These are phyloP conservation scores for Vinca minor DNA, from an alignment of 257 asterid species.

Conservation along the genomic window DNA sequence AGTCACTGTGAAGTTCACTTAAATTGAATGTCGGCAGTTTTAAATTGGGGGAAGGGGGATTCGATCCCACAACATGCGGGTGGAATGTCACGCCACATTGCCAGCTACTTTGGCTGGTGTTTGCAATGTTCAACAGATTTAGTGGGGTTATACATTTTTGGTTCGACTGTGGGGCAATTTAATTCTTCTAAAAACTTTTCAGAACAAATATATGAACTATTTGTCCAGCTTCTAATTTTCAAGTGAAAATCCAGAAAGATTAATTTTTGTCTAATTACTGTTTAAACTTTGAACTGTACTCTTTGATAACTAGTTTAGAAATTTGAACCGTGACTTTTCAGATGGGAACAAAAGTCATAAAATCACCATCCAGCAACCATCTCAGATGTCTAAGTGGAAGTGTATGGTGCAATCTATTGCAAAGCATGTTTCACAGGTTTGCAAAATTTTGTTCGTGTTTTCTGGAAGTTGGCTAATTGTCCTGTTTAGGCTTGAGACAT, in stretches of 20 bases:
- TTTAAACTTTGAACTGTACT: background rate
- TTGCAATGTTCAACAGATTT: background rate
- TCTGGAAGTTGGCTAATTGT: background rate
- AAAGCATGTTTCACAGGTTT: conserved; percentile 93
- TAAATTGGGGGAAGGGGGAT: no score
- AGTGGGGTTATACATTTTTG: background rate
- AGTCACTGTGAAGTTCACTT: no score
- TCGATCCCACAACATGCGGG: no score
- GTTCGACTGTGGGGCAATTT: background rate
- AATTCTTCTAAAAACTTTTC: background rate
- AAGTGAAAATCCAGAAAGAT: no score
- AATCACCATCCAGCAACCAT: conserved; percentile 33
- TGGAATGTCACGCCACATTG: no score
- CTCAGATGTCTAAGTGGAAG: conserved; percentile 81
- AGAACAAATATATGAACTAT: no score
- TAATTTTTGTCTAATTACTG: background rate
- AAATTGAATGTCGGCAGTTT: no score
- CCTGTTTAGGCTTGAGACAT: background rate
- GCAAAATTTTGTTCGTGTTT: conserved; percentile 17
- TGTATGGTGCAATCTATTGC: conserved; percentile 63
- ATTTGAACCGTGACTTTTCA: conserved; percentile 25
- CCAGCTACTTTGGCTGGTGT: no score
- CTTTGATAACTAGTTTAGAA: background rate
- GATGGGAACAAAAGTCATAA: conserved; percentile 45
- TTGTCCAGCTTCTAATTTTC: no score